phyloP scores from a whole-genome alignment of 2,329 filamentous ascomycete species.

The Aspergillus uvarum region DNA sequence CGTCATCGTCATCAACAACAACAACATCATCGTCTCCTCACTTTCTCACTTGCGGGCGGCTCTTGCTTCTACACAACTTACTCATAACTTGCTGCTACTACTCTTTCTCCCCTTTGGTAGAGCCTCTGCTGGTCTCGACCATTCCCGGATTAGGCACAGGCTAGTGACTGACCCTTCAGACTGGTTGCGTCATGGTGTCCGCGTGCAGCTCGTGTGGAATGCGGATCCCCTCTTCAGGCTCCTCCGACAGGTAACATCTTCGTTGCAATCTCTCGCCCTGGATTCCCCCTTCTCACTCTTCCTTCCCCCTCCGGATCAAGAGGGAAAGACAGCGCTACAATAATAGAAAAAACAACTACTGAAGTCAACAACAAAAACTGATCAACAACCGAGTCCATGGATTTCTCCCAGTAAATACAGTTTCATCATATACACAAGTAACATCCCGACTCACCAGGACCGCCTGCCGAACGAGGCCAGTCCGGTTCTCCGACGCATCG shows the following conservation, averaged over 20 bases:
- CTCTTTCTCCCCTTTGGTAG: not conserved
- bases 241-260: not conserved
- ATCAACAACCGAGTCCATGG: not conserved
- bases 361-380: not conserved
- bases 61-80: not conserved
- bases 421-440: not conserved
- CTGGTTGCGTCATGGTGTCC: not conserved
- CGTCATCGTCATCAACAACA: not conserved
- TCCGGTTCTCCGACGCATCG: not conserved
- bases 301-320: not conserved
- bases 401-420: not conserved
- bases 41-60: no score
- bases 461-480: not conserved
- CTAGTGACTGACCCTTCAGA: not conserved
- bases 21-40: no score
- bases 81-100: not conserved
- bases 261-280: not conserved
- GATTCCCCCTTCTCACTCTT: not conserved
- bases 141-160: not conserved
- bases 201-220: not conserved
- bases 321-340: not conserved
- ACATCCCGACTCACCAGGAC: not conserved
- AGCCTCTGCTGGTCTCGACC: not conserved
- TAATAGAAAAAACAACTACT: not conserved
- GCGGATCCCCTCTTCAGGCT: not conserved